Evolutionary conservation across 2,329 filamentous ascomycete genomes (phyloP).

Genomic region (Penicillium expansum): DNA sequence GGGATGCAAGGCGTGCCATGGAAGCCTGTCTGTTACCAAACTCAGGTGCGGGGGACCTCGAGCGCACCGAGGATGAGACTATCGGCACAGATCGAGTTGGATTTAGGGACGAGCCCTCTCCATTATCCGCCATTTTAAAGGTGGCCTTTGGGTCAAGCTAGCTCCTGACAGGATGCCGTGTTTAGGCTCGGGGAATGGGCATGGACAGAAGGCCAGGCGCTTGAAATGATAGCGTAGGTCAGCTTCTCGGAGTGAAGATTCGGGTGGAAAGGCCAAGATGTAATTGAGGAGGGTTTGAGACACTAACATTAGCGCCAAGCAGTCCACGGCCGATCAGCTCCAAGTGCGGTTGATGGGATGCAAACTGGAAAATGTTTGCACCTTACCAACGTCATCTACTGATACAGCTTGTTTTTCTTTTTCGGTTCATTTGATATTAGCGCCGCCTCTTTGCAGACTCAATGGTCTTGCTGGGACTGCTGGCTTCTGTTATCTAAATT

Average conservation of each 20-base stretch:
- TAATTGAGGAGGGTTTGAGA: constrained; percentile 8
- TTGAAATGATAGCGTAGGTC: background rate
- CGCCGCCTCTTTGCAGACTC: background rate
- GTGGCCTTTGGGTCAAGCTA: constrained; percentile 11
- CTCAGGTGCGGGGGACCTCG: constrained; percentile 41
- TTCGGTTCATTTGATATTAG: background rate
- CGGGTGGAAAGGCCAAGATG: constrained; percentile 1
- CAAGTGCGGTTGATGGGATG: constrained; percentile 22
- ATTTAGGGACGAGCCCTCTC: constrained; percentile 37
- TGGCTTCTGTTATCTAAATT: background rate
- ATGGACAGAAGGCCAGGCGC: background rate
- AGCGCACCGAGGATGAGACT: constrained; percentile 31
- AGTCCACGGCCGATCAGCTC: constrained; percentile 13
- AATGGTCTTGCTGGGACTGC: background rate
- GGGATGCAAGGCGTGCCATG: constrained; percentile 56
- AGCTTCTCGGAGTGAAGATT: background rate
- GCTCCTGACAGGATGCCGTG: background rate
- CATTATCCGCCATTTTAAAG: constrained; percentile 35
- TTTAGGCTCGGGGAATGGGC: background rate
- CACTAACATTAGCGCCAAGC: constrained; percentile 5
- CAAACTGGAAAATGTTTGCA: constrained; percentile 33
- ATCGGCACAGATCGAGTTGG: constrained; percentile 34
- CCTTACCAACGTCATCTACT: constrained; percentile 12
- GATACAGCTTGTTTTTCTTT: background rate
- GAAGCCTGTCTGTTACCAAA: constrained; percentile 51